These are phyloP conservation scores for Priceomyces haplophilus DNA, from an alignment of 805 yeast species.

Conservation along the genomic window DNA sequence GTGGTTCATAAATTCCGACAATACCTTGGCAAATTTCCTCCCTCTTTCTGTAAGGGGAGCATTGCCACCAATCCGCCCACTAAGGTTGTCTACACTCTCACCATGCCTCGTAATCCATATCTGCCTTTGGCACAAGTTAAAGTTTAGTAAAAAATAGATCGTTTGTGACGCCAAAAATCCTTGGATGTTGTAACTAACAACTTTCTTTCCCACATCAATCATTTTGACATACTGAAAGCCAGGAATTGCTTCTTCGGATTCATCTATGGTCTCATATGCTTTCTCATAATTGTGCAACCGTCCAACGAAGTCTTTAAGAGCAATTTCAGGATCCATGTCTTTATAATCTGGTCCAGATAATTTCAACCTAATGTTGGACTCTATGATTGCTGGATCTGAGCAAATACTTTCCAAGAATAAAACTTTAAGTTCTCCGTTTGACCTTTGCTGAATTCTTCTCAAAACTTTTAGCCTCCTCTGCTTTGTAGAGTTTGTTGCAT, in stretches of 20 bases:
- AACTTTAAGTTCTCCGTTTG: conserved; percentile 66
- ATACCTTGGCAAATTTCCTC: conserved; percentile 62
- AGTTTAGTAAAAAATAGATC: conserved; percentile 81
- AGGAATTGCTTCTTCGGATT: conserved; percentile 64
- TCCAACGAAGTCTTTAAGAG: conserved; percentile 77
- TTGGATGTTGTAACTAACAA: conserved; percentile 86
- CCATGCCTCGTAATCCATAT: conserved; percentile 97
- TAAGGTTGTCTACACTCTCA: conserved; percentile 79
- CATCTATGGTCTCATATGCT: conserved; percentile 89
- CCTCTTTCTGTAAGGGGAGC: conserved; percentile 81
- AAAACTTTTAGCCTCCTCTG: conserved; percentile 59
- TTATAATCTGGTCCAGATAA: conserved; percentile 91
- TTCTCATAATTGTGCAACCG: conserved; percentile 79
- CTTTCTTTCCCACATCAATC: conserved; percentile 94
- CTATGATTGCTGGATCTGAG: conserved; percentile 73
- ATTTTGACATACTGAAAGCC: conserved; percentile 85
- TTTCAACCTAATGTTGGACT: conserved; percentile 79
- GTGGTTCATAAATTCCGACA: conserved; percentile 68
- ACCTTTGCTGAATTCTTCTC: conserved; percentile 52
- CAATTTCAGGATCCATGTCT: conserved; percentile 76
- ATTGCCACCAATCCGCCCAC: conserved; percentile 91
- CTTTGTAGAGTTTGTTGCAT: conserved; percentile 77
- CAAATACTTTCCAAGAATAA: conserved; percentile 85
- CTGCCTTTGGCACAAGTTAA: conserved; percentile 84
- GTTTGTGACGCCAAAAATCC: conserved; percentile 90